Conservation (phyloP, 1,139 yeast species). For the Arxiozyma heterogenica region DNA sequence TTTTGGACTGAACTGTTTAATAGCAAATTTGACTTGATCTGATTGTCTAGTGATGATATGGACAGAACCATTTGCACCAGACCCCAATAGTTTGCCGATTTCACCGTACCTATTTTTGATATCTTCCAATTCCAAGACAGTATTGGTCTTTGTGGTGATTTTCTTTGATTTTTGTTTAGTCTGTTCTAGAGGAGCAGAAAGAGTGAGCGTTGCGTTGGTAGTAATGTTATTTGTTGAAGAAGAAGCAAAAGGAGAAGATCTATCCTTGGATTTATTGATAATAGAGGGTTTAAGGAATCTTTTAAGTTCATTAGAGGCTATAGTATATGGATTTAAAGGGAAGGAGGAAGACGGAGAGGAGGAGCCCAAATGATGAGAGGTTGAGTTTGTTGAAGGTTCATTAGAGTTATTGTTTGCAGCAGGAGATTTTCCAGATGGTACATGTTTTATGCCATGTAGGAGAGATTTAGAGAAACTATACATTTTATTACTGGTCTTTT, state of each 20-base stretch:
- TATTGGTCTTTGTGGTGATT: not conserved
- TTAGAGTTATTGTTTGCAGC: not conserved
- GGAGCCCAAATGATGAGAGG: not conserved
- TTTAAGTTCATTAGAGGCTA: constrained; percentile 41
- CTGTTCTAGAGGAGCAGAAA: not conserved
- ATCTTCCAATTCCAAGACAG: not conserved
- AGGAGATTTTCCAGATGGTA: not conserved
- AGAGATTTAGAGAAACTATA: not conserved
- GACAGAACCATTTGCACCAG: constrained; percentile 98
- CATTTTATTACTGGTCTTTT: not conserved
- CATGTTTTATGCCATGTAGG: not conserved
- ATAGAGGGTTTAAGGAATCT: constrained; percentile 42
- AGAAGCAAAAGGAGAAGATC: not conserved
- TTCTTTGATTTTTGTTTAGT: not conserved
- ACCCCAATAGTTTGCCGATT: constrained; percentile 80
- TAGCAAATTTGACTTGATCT: constrained; percentile 82
- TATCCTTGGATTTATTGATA: constrained; percentile 4
- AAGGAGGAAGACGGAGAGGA: not conserved
- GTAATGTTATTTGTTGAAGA: not conserved
- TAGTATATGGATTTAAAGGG: not conserved
- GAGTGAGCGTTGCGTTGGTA: not conserved
- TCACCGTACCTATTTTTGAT: constrained; percentile 57
- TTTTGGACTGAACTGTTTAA: constrained; percentile 84
- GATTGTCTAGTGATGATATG: constrained; percentile 67
- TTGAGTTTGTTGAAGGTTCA: not conserved